Percentiles rank a stretch among this genome's conserved stretches.
These are phyloP conservation scores for Ceratobasidium sp. DNA, from an alignment of 1,284 basidiomycete genomes.

Conservation along the genomic window DNA sequence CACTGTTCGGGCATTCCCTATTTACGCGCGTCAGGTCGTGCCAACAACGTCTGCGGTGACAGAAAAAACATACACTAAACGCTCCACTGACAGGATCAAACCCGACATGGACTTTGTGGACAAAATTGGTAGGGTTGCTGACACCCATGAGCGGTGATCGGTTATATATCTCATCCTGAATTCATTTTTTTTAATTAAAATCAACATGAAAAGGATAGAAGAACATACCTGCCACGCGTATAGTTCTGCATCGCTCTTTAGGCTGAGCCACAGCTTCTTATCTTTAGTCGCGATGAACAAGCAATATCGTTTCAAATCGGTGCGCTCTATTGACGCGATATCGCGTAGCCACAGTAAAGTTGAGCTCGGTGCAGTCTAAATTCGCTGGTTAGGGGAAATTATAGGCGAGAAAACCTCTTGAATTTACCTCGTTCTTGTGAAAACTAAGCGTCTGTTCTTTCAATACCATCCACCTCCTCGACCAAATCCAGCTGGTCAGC, in stretches of 20 bases:
- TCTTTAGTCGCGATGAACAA: constrained; percentile 85
- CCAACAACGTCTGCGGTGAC: background rate
- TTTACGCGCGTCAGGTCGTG: background rate
- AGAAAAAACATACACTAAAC: constrained; percentile 74
- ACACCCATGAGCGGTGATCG: constrained; percentile 93
- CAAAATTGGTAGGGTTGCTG: constrained; percentile 94
- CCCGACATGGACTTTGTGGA: constrained; percentile 97
- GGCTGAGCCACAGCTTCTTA: constrained; percentile 75
- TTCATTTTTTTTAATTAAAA: background rate
- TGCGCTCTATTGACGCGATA: constrained; percentile 87
- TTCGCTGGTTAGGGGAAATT: constrained; percentile 1
- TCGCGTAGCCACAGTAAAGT: constrained; percentile 75
- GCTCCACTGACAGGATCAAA: constrained; percentile 94
- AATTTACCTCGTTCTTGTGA: constrained; percentile 87
- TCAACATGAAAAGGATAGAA: background rate
- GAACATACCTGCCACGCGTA: constrained; percentile 82
- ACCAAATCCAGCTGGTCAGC: constrained; percentile 91
- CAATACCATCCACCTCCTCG: constrained; percentile 88
- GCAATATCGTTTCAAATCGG: constrained; percentile 93
- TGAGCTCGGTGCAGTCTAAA: constrained; percentile 68
- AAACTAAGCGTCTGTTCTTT: constrained; percentile 82
- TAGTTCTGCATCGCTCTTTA: constrained; percentile 94
- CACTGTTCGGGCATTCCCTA: constrained; percentile 97
- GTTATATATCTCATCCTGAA: constrained; percentile 86
- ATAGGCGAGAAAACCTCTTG: background rate